phyloP scores from a whole-genome alignment of 192 early-diverging fungal genomes.

The Entomortierella parvispora region DNA sequence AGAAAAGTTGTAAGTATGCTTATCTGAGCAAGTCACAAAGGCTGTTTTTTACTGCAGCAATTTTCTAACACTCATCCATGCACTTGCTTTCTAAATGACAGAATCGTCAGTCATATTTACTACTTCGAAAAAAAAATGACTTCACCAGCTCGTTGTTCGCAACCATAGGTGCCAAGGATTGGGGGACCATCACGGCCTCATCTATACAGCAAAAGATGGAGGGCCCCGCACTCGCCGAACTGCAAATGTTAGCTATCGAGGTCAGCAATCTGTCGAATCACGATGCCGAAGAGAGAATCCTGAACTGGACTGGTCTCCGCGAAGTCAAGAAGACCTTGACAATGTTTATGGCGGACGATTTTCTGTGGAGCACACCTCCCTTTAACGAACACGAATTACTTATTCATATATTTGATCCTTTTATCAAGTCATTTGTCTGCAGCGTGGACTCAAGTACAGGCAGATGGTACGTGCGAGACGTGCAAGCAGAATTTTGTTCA shows the following conservation, averaged over 20 bases:
- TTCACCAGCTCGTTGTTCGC: conserved; percentile 1
- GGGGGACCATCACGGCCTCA: background rate
- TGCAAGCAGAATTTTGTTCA: no score
- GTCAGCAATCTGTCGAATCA: conserved; percentile 13
- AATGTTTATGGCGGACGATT: conserved; percentile 2
- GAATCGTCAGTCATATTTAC: conserved; percentile 22
- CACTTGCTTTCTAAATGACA: conserved; percentile 2
- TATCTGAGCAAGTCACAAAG: conserved; percentile 1
- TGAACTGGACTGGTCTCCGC: conserved; percentile 7
- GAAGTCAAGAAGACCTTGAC: conserved; percentile 1
- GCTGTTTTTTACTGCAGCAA: background rate
- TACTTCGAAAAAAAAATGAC: conserved; percentile 13
- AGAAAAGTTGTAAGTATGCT: conserved; percentile 10
- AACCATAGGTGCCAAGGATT: conserved; percentile 10
- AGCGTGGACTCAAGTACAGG: conserved; percentile 5
- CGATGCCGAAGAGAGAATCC: conserved; percentile 13
- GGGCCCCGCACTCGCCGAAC: background rate
- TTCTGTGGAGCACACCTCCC: background rate
- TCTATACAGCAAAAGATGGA: background rate
- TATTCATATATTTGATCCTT: conserved; percentile 21
- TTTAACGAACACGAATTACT: conserved; percentile 18
- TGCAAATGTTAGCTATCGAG: conserved; percentile 19
- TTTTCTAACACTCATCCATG: conserved; percentile 18
- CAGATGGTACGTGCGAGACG: no score
- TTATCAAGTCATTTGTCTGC: conserved; percentile 15